Evolutionary conservation across 768 basidiomycete genomes (phyloP), one percentile per base, ranked within the genome.

Genomic region (Lyophyllum atratum): DNA sequence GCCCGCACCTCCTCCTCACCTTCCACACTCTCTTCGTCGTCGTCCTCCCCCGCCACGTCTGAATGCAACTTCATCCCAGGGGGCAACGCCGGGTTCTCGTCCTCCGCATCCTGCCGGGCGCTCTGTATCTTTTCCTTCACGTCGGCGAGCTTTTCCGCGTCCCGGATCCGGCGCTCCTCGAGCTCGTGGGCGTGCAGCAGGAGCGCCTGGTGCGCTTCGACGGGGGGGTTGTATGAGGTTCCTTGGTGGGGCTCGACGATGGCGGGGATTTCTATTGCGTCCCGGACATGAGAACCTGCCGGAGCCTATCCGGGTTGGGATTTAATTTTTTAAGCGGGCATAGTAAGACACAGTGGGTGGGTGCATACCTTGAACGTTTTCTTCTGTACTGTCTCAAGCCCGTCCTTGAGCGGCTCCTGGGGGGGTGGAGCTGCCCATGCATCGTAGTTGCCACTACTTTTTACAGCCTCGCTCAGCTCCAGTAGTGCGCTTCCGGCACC

Each of bases 151-250:
- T 80, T 82, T 51, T 80, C 82, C 1, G 77, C 80, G 55, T 85
- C 80, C 24, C 74, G 74, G 39, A 85, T 66, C 42, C 80, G 79
- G 46, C 78, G 79, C 63, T 81, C 80, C 70, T 95, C 95, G 14
- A 80, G 69, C 57, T 84, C 80, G 50, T 85, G 80, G 0, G 93
- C 95, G 49, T 81, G 72, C 12, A 80, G 73, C 21, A 98, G 68
- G 4, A 96, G 82, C 48, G 85, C 84, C 49, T 84, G 81, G 63
- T 96, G 91, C 0, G 87, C 85, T 3, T 82, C 78, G 1, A 81
- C 84, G 0, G 86, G 85, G 0, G 95, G 95, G 68, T 97, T 97
- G 68, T 98, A 98, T 17, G 93, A 95, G 3, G 88, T 82, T 19
- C 95, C 95, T 29, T 84, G 85, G 61, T 92, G 91, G 0, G 95